Evolutionary conservation across 176 grass and related monocot genomes (phyloP).

Genomic region (Miscanthus lutarioriparius): DNA sequence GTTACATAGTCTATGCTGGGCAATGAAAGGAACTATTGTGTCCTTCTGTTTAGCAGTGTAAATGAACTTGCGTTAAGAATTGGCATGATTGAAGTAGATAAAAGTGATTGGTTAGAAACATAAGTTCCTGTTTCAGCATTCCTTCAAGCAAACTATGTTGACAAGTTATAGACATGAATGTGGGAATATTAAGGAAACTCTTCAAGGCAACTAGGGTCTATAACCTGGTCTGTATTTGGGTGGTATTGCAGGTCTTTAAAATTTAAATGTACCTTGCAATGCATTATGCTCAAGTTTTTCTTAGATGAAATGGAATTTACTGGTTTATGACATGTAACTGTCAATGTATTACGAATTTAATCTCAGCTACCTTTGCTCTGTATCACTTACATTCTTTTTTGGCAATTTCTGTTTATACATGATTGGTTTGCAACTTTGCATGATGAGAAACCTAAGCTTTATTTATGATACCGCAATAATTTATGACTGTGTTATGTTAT

Average conservation of each 20-base stretch:
- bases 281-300: background rate
- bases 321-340: slow-evolving; percentile 9
- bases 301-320: background rate
- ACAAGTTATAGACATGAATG: too few relatives aligned
- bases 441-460: background rate
- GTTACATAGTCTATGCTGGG: too few relatives aligned
- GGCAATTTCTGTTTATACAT: background rate
- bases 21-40: too few relatives aligned
- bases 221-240: too few relatives aligned
- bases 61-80: too few relatives aligned
- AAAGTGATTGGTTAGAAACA: too few relatives aligned
- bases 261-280: slow-evolving; percentile 15
- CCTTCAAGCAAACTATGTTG: too few relatives aligned
- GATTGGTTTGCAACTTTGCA: slow-evolving; percentile 22
- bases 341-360: background rate
- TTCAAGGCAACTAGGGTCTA: too few relatives aligned
- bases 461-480: background rate
- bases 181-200: too few relatives aligned
- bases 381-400: background rate
- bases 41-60: too few relatives aligned
- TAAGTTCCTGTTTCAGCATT: too few relatives aligned
- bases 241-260: slow-evolving; percentile 5
- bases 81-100: too few relatives aligned
- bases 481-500: background rate
- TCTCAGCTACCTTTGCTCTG: background rate